Evolutionary conservation across 495 filamentous ascomycete species (phyloP).

Genomic region (Aspergillus taichungensis): DNA sequence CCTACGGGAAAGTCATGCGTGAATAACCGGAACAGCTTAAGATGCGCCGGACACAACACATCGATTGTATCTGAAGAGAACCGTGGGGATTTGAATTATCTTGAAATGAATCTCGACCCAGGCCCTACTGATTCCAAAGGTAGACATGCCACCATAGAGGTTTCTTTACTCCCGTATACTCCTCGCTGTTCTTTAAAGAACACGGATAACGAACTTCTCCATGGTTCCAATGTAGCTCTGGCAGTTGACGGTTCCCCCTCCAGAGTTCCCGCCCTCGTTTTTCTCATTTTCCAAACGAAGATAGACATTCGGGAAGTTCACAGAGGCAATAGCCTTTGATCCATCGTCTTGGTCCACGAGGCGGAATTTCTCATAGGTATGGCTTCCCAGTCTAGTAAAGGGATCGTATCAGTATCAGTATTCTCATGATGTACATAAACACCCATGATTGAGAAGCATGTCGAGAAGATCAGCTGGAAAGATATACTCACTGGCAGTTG

Average conservation of each 20-base stretch:
- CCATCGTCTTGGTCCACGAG: neutral
- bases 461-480: neutral
- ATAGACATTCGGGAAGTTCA: neutral
- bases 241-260: neutral
- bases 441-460: too few species aligned
- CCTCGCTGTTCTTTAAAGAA: neutral
- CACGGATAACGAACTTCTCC: neutral
- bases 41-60: too few species aligned
- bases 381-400: neutral
- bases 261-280: neutral
- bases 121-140: too few species aligned
- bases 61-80: too few species aligned
- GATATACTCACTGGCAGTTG: conserved; percentile 1
- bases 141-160: too few species aligned
- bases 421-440: too few species aligned
- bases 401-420: neutral
- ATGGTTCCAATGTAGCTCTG: neutral
- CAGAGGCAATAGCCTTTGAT: neutral
- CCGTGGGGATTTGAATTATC: too few species aligned
- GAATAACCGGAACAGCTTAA: too few species aligned
- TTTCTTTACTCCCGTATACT: too few species aligned
- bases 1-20: too few species aligned
- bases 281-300: neutral
- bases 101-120: too few species aligned
- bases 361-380: neutral